These are phyloP conservation scores for Oryza rufipogon DNA, from an alignment of 176 grass and related monocot species.

Conservation along the genomic window DNA sequence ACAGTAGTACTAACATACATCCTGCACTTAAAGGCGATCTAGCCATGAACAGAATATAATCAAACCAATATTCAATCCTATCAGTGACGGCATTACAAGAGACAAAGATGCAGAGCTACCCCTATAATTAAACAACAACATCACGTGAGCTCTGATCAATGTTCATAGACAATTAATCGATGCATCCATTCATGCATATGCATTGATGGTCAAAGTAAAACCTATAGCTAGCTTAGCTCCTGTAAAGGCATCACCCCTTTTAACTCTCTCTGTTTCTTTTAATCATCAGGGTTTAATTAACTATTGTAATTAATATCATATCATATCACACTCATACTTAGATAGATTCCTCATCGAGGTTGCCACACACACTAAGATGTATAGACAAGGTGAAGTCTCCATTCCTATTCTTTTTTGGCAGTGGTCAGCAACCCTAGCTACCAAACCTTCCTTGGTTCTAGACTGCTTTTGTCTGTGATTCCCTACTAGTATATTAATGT, in stretches of 20 bases:
- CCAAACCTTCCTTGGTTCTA: conserved; percentile 51
- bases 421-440: conserved; percentile 28
- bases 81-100: conserved; percentile 8
- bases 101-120: conserved; percentile 30
- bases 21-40: conserved; percentile 1
- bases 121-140: conserved; percentile 11
- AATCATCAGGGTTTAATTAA: neutral
- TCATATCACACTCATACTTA: neutral
- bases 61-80: neutral
- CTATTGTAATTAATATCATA: neutral
- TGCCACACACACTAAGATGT: conserved; percentile 8
- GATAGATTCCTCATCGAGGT: conserved; percentile 50
- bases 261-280: neutral
- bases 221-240: conserved; percentile 18
- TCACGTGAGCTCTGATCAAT: conserved; percentile 36
- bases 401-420: conserved; percentile 23
- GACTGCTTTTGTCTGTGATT: conserved; percentile 5
- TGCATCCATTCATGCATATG: neutral
- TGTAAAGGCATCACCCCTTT: conserved; percentile 13
- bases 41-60: neutral
- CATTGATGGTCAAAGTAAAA: conserved; percentile 31
- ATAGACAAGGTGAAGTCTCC: conserved; percentile 35
- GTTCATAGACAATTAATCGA: neutral
- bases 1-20: neutral
- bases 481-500: neutral